phyloP scores from a whole-genome alignment of 75 land plant genomes.

The Sequoia sempervirens region DNA sequence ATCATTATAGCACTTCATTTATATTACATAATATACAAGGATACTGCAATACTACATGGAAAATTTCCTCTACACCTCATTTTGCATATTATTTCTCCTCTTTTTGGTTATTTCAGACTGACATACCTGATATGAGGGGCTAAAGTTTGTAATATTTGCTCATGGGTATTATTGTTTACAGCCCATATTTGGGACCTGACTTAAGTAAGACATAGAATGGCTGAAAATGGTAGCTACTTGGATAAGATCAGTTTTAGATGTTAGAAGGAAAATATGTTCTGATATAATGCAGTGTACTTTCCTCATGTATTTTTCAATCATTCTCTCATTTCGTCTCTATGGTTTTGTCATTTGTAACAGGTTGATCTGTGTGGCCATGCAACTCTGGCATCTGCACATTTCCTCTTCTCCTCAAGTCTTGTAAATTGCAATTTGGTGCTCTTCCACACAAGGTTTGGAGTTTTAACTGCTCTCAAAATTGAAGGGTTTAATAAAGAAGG shows the following conservation, averaged over 20 bases:
- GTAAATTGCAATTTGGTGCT: slow-evolving; percentile 28
- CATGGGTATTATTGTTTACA: background rate
- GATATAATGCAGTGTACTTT: background rate
- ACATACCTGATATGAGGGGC: background rate
- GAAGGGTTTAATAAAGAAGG: slow-evolving; percentile 6
- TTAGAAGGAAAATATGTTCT: background rate
- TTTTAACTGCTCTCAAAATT: slow-evolving; percentile 48
- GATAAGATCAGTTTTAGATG: background rate
- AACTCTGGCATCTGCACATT: slow-evolving; percentile 39
- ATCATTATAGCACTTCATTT: background rate
- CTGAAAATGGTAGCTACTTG: background rate
- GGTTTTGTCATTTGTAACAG: slow-evolving; percentile 18
- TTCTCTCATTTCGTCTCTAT: background rate
- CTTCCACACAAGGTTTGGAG: slow-evolving; percentile 53
- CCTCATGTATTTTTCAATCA: background rate
- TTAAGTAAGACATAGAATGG: background rate
- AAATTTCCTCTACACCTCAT: background rate
- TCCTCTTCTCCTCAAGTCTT: slow-evolving; percentile 29
- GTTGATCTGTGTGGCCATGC: slow-evolving; percentile 52
- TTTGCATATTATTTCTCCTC: background rate
- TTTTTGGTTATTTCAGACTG: background rate
- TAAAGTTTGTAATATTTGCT: background rate
- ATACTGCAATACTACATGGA: background rate
- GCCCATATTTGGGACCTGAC: background rate
- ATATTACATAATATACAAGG: background rate